Evolutionary conservation across 768 basidiomycete genomes (phyloP), one percentile per base, ranked within the genome.

Genomic region (Lentinula lateritia): DNA sequence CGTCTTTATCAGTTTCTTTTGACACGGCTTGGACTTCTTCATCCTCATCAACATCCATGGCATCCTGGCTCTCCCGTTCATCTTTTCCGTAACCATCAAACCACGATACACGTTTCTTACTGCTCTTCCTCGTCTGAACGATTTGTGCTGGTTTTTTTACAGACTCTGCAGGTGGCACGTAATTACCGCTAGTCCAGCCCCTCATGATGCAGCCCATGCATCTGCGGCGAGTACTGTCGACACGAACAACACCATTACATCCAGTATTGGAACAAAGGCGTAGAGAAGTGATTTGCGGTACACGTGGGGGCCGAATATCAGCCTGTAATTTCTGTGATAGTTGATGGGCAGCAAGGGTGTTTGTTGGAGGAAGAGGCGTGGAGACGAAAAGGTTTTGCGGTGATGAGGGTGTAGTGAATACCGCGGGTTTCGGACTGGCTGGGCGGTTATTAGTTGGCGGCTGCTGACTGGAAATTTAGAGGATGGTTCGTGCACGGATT

Each of bases 91-190:
- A 58, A 8, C 57, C 42, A 35, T 58, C 57, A 15, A 48, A 45
- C 57, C 57, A 58, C n/a, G 57, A 46, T 38, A 58, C 57, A 46
- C 57, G 57, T 35, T 58, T 57, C 55, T 57, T 58, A 6, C 43
- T 45, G 7, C 28, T 45, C 28, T 46, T 48, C 13, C 38, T 42
- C 28, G 23, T 45, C 12, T 43, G 36, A 8, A 4, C 32, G 0
- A n/a, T 35, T 13, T 39, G 15, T 6, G 32, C 18, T 18, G n/a
- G 1, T 18, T 35, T n/a, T 7, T 9, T 12, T 3, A 6, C 12
- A 32, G 41, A 16, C 38, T 6, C 57, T 5, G 34, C 6, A 55
- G 18, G 53, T 18, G 53, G 6, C 6, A 16, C 20, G 13, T n/a
- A 39, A 9, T 55, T 20, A 3, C 10, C 15, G 9, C 38, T 53